A percentile compares a stretch with the other conserved stretches of the same genome.
Conservation (phyloP, 106 monocot genomes). For the Apostasia ramifera region DNA sequence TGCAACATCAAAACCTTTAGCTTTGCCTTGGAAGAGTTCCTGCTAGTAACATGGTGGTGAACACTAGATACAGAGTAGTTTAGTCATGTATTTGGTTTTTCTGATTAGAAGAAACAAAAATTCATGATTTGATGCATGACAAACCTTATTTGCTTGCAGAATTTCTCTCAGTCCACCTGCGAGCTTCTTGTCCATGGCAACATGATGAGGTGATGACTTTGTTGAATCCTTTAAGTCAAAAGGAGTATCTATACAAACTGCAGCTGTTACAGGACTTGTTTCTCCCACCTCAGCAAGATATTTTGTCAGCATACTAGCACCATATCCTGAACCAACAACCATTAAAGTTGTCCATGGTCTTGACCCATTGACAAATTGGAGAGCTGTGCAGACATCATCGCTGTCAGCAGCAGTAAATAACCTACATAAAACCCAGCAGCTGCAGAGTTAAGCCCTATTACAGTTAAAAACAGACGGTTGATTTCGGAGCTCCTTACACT, state of each 20-base stretch:
- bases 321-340: slow-evolving; percentile 79
- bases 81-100: not conserved
- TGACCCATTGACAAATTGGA: slow-evolving; percentile 47
- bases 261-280: slow-evolving; percentile 74
- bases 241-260: slow-evolving; percentile 86
- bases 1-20: slow-evolving; percentile 68
- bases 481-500: not conserved
- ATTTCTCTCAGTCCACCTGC: slow-evolving; percentile 68
- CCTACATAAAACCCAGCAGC: slow-evolving; percentile 56
- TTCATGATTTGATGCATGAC: not conserved
- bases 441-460: slow-evolving; percentile 10
- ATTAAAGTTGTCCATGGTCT: slow-evolving; percentile 83
- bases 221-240: slow-evolving; percentile 86
- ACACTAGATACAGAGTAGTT: not conserved
- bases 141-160: slow-evolving; percentile 81
- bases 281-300: slow-evolving; percentile 83
- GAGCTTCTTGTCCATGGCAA: slow-evolving; percentile 48
- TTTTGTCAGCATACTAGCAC: slow-evolving; percentile 96
- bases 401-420: slow-evolving; percentile 99
- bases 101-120: not conserved
- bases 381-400: slow-evolving; percentile 79
- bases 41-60: slow-evolving; percentile 21
- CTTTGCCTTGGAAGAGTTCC: slow-evolving; percentile 89
- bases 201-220: slow-evolving; percentile 38
- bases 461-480: not conserved